A percentile compares a stretch with the other conserved stretches of the same genome.
Conservation (phyloP, 1,284 basidiomycete genomes). For the Mycena sp. region DNA sequence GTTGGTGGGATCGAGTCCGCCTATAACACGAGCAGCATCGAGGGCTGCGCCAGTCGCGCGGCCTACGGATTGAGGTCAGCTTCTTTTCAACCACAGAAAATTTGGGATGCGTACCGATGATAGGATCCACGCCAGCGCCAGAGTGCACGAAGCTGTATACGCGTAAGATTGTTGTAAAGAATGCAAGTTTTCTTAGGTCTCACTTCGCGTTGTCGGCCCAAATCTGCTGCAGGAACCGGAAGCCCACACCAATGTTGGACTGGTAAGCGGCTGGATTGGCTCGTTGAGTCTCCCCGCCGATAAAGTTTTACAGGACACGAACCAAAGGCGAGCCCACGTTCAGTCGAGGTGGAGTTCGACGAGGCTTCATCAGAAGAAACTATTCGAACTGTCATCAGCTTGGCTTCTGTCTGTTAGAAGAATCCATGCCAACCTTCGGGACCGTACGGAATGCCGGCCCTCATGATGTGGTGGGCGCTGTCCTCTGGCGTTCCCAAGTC, state of each 20-base stretch:
- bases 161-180: neutral
- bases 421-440: constrained; percentile 42
- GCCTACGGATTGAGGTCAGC: neutral
- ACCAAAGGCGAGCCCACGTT: constrained; percentile 58
- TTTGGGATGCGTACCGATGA: constrained; percentile 47
- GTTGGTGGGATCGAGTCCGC: constrained; percentile 52
- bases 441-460: constrained; percentile 58
- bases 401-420: neutral
- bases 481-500: constrained; percentile 44
- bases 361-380: constrained; percentile 47
- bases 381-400: neutral
- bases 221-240: constrained; percentile 53
- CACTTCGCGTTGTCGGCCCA: constrained; percentile 30
- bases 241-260: constrained; percentile 51
- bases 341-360: constrained; percentile 46
- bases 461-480: constrained; percentile 48
- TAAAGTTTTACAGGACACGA: constrained; percentile 13
- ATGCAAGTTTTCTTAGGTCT: neutral
- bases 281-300: neutral
- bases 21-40: constrained; percentile 44
- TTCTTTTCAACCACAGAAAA: neutral
- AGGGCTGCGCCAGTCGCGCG: neutral
- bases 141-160: constrained; percentile 27
- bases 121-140: constrained; percentile 35
- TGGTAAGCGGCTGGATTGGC: constrained; percentile 48